Conservation (phyloP, 2,329 filamentous ascomycete genomes). For the Fusarium luffae region DNA sequence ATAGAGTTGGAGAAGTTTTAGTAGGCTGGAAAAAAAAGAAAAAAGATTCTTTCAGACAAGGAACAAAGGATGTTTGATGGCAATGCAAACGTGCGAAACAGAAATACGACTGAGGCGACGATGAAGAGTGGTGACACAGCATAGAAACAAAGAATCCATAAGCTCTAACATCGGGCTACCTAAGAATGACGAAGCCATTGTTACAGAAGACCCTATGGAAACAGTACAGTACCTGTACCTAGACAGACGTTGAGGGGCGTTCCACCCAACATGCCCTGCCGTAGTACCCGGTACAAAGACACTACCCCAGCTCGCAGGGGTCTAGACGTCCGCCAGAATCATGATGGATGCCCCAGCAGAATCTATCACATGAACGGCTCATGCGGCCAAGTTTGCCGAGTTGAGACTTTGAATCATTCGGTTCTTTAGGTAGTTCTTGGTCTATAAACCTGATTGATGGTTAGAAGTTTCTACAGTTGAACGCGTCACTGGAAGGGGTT, state of each 20-base stretch:
- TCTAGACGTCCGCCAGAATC: constrained; percentile 28
- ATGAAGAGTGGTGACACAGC: not conserved
- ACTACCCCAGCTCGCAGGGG: constrained; percentile 33
- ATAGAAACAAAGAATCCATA: constrained; percentile 11
- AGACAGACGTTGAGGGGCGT: constrained; percentile 22
- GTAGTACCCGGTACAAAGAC: constrained; percentile 30
- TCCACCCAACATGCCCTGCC: constrained; percentile 28
- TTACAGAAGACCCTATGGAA: constrained; percentile 5
- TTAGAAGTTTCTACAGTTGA: not conserved
- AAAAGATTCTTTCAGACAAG: not conserved
- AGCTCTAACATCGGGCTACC: not conserved
- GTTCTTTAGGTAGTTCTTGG: constrained; percentile 1
- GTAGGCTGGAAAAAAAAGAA: not conserved
- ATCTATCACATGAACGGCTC: constrained; percentile 39
- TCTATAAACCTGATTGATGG: not conserved
- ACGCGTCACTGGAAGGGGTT: constrained; percentile 19
- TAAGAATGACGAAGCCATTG: constrained; percentile 36
- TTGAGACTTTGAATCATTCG: constrained; percentile 22
- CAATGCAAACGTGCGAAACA: not conserved
- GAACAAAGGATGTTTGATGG: not conserved
- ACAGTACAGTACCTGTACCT: not conserved
- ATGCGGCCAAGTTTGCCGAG: constrained; percentile 25
- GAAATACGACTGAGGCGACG: not conserved
- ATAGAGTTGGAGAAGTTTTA: constrained; percentile 9
- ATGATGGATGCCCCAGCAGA: constrained; percentile 34